Evolutionary conservation across 805 yeast species (phyloP), one percentile per base, ranked within the genome.

Genomic region (Lachancea fermentati): DNA sequence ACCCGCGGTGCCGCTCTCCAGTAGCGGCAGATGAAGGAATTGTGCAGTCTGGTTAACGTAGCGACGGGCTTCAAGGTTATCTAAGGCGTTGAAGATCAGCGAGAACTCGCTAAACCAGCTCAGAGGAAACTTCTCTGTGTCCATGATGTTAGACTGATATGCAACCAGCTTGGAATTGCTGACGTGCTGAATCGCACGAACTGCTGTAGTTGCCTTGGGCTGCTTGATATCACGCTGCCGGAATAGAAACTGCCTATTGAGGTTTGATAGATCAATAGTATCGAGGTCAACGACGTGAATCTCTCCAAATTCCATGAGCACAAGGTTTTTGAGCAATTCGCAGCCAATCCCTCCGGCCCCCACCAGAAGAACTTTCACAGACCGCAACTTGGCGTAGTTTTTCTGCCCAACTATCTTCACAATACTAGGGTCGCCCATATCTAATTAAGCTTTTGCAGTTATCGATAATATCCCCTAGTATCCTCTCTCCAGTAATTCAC

Each of bases 301-400:
- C 54, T 85, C 94, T 2, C 93, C 93, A 49, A 81, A 82, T 5
- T 93, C 89, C 60, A 85, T 70, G 47, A 87, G 63, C 4, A 85
- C 77, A 36, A 89, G 66, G 55, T 89, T 83, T 57, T 89, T 89
- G 43, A 89, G 67, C 33, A 89, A 66, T 60, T 89, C 97, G 59
- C 96, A 89, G 2, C 97, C 97, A 48, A 89, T 88, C 5, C 97
- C 97, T 22, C 97, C 97, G 1, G 97, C 95, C 3, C 97, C 97
- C 2, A 89, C 94, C 63, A 89, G 67, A 19, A 89, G 65, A 11
- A 88, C 85, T 46, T 76, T 81, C 5, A 84, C 47, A 41, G 58
- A 15, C 13, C 60, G 57, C 6, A 62, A 37, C 24, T 51, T 55
- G 5, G 44, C 44, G 32, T 46, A 53, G 32, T 47, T 55, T 19